phyloP scores from a whole-genome alignment of 306 rosid genomes.

The Abrus precatorius region DNA sequence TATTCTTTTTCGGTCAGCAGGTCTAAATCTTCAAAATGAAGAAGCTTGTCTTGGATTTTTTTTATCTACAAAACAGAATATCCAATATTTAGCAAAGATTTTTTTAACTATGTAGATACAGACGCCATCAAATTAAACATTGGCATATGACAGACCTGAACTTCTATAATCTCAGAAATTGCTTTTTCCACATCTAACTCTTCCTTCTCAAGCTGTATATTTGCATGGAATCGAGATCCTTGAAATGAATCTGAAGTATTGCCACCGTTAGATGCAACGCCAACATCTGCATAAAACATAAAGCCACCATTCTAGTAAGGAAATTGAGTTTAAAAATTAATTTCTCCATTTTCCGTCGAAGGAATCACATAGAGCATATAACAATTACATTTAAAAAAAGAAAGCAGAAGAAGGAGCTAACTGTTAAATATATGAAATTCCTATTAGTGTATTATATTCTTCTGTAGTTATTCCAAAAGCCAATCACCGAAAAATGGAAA shows the following conservation, averaged over 20 bases:
- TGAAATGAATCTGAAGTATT: slow-evolving; percentile 46
- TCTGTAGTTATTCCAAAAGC: not conserved
- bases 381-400: not conserved
- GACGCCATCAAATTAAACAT: not conserved
- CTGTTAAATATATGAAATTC: not conserved
- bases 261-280: slow-evolving; percentile 56
- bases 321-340: slow-evolving; percentile 28
- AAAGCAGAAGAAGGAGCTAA: not conserved
- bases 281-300: slow-evolving; percentile 62
- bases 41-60: slow-evolving; percentile 73
- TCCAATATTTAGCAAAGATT: slow-evolving; percentile 44
- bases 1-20: slow-evolving; percentile 79
- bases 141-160: slow-evolving; percentile 61
- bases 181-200: slow-evolving; percentile 74
- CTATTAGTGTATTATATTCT: not conserved
- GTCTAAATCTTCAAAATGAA: slow-evolving; percentile 71
- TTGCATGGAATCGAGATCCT: slow-evolving; percentile 62
- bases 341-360: not conserved
- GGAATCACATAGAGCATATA: slow-evolving; percentile 17
- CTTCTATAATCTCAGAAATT: slow-evolving; percentile 65
- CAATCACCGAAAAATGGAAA: not conserved
- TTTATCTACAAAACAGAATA: slow-evolving; percentile 67
- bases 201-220: slow-evolving; percentile 69
- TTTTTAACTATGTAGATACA: not conserved
- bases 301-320: slow-evolving; percentile 38